Base-by-base conservation (phyloP, 1,139 yeast genomes). In the Lodderomyces pseudojiufengensis region DNA sequence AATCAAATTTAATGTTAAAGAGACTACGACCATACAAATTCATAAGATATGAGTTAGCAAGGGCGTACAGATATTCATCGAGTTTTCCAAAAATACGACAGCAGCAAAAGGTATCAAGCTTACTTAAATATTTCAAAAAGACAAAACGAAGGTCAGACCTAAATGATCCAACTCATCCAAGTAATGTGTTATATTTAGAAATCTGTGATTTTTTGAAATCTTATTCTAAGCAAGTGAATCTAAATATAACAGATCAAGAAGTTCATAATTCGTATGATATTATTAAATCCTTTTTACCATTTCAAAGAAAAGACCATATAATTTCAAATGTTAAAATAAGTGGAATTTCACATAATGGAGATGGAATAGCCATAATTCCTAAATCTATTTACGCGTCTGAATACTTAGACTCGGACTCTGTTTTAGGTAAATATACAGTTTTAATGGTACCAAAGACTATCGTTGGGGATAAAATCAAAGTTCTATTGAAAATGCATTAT, bases 361-460 rank as follows among this genome's bases (percentile, higher is more conserved):
- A 57, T 16, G 75, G 76, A 0, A 32, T 69, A 3, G 74, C 61
- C 0, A 34, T 70, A 7, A 45, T 66, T 2, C 55, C 62, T 4
- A 55, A 61, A 41, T 35, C 49, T 1, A 36, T 40, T 38, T 61
- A 61, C 37, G 54, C 51, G 2, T 34, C 46, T 4, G 46, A 48
- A 3, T 45, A 41, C 21, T 24, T 40, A 2, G 46, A 49, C 10
- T 44, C 39, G 4, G 46, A 41, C 1, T 49, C 45, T 9, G 35
- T 49, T 2, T 23, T 33, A 11, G 46, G 41, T 2, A 36, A 44
- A 27, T 57, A 41, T 37, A 58, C 65, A 0, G 54, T 65, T 3
- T 49, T 67, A 2, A 46, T 51, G 27, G 55, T 70, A 0, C 75
- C 75, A 6, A 70, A 69, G 35, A 54, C 72, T 0, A 45, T 61